Evolutionary conservation across 1,284 basidiomycete genomes (phyloP).

Genomic region (Pseudozyma hubeiensis): DNA sequence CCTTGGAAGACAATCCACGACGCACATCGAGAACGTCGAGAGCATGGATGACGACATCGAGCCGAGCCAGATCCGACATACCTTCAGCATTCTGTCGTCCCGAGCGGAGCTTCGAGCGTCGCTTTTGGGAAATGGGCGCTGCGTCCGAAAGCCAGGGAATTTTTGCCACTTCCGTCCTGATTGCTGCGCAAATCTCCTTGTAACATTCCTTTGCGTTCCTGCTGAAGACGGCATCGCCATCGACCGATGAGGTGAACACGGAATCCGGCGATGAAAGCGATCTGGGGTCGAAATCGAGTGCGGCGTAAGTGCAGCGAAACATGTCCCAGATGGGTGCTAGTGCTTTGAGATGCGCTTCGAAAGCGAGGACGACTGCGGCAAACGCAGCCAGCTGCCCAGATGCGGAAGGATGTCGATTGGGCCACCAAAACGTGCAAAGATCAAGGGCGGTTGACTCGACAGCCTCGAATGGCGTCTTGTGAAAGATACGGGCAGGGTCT

Average conservation of each 20-base stretch:
- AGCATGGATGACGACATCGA: slow-evolving; percentile 25
- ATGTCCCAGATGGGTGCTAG: slow-evolving; percentile 19
- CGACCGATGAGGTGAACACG: too few relatives aligned
- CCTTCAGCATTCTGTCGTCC: background rate
- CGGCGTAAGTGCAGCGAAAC: slow-evolving; percentile 22
- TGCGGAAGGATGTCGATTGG: background rate
- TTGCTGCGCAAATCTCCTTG: slow-evolving; percentile 16
- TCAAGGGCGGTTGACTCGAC: slow-evolving; percentile 38
- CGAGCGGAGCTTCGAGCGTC: background rate
- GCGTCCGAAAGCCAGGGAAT: slow-evolving; percentile 26
- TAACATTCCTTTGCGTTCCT: slow-evolving; percentile 14
- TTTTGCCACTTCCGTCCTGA: slow-evolving; percentile 14
- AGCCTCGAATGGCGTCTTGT: slow-evolving; percentile 19
- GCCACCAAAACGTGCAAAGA: slow-evolving; percentile 42
- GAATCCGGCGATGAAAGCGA: background rate
- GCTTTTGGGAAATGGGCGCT: slow-evolving; percentile 7
- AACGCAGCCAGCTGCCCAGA: slow-evolving; percentile 25
- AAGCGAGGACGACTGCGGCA: slow-evolving; percentile 27
- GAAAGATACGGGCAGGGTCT: slow-evolving; percentile 1
- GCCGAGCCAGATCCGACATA: slow-evolving; percentile 12
- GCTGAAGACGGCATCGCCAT: slow-evolving; percentile 1
- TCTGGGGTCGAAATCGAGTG: slow-evolving; percentile 5
- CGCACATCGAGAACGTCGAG: slow-evolving; percentile 25
- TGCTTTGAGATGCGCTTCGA: slow-evolving; percentile 30
- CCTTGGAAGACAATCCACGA: slow-evolving; percentile 1